phyloP scores from a whole-genome alignment of 2,329 filamentous ascomycete genomes.

The Phaeosphaeriaceae sp. region DNA sequence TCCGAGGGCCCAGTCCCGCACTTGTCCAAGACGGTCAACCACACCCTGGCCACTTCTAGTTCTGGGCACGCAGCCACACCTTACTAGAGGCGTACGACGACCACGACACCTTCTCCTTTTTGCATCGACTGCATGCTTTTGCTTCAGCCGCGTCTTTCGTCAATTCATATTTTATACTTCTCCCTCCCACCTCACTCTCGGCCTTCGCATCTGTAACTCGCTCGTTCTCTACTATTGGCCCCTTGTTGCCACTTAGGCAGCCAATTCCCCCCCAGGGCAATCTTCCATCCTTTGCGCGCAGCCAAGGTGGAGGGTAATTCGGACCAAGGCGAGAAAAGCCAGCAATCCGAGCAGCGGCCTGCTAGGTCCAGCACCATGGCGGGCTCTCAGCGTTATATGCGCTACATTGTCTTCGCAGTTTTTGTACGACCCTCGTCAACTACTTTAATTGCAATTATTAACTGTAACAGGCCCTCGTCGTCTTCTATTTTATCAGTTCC shows the following conservation, averaged over 20 bases:
- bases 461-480: conserved; percentile 62
- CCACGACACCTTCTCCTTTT: conserved; percentile 20
- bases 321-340: conserved; percentile 26
- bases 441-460: conserved; percentile 8
- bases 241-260: too few relatives aligned
- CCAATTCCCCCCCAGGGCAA: not conserved
- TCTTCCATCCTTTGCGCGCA: conserved; percentile 12
- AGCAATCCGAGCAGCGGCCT: conserved; percentile 22
- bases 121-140: too few relatives aligned
- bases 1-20: conserved; percentile 5
- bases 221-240: not conserved
- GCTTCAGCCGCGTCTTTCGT: conserved; percentile 9
- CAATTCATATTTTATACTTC: conserved; percentile 7
- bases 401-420: conserved; percentile 78
- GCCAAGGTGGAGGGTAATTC: conserved; percentile 37
- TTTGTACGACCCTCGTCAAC: conserved; percentile 66
- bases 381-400: conserved; percentile 73
- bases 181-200: too few relatives aligned
- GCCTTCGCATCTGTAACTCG: not conserved
- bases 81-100: conserved; percentile 12
- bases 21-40: too few relatives aligned
- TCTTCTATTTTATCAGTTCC: conserved; percentile 83
- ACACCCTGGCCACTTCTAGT: conserved; percentile 4
- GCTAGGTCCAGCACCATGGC: conserved; percentile 65
- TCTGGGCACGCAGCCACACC: conserved; percentile 22